Evolutionary conservation across 805 yeast species (phyloP), one percentile per base, ranked within the genome.

Genomic region (Candida wancherniae): DNA sequence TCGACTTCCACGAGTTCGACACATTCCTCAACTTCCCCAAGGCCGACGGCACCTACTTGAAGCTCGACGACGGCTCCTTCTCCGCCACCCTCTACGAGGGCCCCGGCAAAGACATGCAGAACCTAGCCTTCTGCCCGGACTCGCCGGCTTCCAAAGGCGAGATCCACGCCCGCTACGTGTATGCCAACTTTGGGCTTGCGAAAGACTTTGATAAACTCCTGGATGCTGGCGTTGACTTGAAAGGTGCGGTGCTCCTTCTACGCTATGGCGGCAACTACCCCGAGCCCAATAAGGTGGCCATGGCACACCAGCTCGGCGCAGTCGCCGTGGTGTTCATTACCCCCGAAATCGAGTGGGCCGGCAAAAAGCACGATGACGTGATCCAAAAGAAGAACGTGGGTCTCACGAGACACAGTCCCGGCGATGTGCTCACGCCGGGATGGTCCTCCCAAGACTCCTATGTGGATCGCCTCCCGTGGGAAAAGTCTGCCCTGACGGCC

Each of bases 371-470:
- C 22, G 63, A 63, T 35, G 68, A 63, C 19, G 60, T 72, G 1
- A 71, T 81, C 18, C 73, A 73, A 45, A 65, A 73, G 28, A 68
- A 63, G 25, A 67, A 80, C 24, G 82, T 78, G 4, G 82, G 77
- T 0, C 55, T 74, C 20, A 68, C 80, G 1, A 75, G 79, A 34
- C 58, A 57, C 31, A 71, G 75, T 35, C 73, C 90, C 1, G 97
- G 97, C 6, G 92, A 87, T 53, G 73, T 86, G 3, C 51, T 84
- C 20, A 70, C 83, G 3, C 94, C 95, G 0, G 95, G 94, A 2
- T 77, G 81, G 78, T 65, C 80, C 0, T 60, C 73, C 14, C 61
- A 52, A 13, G 59, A 59, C 22, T 62, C 60, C 14, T 53, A 55
- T 33, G 57, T 57, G 26, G 62, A 62, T 10, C 62, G 66, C 33